phyloP scores from a whole-genome alignment of 352 stramenopile species.

The Phytophthora multivora region DNA sequence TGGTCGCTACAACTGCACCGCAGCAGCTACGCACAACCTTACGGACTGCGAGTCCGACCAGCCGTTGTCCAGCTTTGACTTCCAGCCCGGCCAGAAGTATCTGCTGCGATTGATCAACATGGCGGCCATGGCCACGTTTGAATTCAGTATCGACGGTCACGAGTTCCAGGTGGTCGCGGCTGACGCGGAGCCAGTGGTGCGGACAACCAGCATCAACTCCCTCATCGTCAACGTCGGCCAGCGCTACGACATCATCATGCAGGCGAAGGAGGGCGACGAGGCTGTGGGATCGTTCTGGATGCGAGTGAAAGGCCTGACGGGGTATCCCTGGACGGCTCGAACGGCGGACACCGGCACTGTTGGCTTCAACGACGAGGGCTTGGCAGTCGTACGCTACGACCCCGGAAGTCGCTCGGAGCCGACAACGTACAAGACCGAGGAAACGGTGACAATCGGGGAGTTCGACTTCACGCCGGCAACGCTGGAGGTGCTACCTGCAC shows the following conservation, averaged over 20 bases:
- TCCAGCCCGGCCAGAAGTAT: slow-evolving; percentile 29
- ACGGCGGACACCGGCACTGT: neutral
- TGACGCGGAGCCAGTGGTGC: slow-evolving; percentile 24
- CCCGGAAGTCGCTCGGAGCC: slow-evolving; percentile 8
- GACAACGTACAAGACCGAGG: slow-evolving; percentile 15
- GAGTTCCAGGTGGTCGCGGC: slow-evolving; percentile 34
- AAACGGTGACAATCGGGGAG: slow-evolving; percentile 21
- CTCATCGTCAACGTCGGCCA: slow-evolving; percentile 34
- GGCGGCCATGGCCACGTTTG: slow-evolving; percentile 28
- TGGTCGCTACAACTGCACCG: slow-evolving; percentile 32
- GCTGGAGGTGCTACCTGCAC: slow-evolving; percentile 12
- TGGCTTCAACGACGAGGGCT: slow-evolving; percentile 31
- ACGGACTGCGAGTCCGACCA: slow-evolving; percentile 20
- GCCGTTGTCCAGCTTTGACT: slow-evolving; percentile 24
- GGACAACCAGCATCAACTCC: slow-evolving; percentile 15
- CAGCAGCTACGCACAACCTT: slow-evolving; percentile 6
- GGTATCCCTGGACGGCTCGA: slow-evolving; percentile 23
- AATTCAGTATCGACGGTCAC: slow-evolving; percentile 44
- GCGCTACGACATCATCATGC: slow-evolving; percentile 32
- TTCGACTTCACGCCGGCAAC: slow-evolving; percentile 29
- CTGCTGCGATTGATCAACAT: slow-evolving; percentile 38
- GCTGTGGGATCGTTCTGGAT: slow-evolving; percentile 31
- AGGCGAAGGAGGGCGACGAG: slow-evolving; percentile 16
- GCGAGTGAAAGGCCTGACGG: slow-evolving; percentile 20
- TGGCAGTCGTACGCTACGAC: slow-evolving; percentile 28